phyloP scores from a whole-genome alignment of 2,329 filamentous ascomycete species.

The Aspergillus aculeatus region DNA sequence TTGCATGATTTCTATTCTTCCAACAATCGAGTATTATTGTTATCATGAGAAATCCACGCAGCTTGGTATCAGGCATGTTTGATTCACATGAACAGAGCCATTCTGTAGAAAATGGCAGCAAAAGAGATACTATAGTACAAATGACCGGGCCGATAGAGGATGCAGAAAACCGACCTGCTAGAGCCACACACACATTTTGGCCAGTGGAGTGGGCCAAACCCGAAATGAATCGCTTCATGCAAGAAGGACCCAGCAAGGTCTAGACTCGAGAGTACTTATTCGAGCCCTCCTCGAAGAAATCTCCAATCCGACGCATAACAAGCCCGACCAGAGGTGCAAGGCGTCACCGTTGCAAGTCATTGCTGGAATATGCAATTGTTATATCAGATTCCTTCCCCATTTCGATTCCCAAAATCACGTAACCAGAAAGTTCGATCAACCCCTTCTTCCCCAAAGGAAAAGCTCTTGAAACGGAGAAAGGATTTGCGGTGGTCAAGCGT shows the following conservation, averaged over 20 bases:
- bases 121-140: constrained; percentile 14
- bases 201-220: background rate
- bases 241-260: background rate
- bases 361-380: background rate
- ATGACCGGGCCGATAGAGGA: background rate
- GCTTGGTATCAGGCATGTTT: background rate
- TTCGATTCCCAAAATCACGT: too few relatives aligned
- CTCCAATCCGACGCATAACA: too few relatives aligned
- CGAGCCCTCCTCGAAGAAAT: background rate
- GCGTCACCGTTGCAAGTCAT: background rate
- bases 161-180: background rate
- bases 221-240: constrained; percentile 20
- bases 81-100: background rate
- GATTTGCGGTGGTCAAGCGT: too few relatives aligned
- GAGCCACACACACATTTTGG: background rate
- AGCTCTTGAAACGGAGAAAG: too few relatives aligned
- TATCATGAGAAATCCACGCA: background rate
- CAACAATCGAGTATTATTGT: background rate
- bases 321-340: too few relatives aligned
- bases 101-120: background rate
- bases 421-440: too few relatives aligned
- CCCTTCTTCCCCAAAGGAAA: too few relatives aligned
- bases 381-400: too few relatives aligned
- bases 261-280: background rate
- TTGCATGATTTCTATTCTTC: background rate